Evolutionary conservation across 192 early-diverging fungal species (phyloP).

Genomic region (Podila epigama): DNA sequence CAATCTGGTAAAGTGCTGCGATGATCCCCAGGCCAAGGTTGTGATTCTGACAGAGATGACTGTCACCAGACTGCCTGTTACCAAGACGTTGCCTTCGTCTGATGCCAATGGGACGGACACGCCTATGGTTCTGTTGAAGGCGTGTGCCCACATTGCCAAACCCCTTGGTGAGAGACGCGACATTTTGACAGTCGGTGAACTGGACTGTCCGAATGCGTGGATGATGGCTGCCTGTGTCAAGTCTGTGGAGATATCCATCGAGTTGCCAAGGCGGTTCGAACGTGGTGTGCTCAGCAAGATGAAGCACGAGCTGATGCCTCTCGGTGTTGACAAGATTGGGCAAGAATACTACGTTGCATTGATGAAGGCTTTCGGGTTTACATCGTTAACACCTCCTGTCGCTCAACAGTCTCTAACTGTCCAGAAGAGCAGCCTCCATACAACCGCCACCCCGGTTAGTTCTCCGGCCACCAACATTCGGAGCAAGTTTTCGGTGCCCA

Average conservation of each 20-base stretch:
- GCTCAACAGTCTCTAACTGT: too few species aligned
- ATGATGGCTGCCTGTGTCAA: slow-evolving; percentile 25
- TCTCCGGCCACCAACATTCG: too few species aligned
- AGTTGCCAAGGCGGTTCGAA: slow-evolving; percentile 26
- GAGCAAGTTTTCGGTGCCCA: too few species aligned
- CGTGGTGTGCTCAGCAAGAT: slow-evolving; percentile 25
- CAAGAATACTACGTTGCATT: slow-evolving; percentile 13
- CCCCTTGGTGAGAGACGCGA: slow-evolving; percentile 48
- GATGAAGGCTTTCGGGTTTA: slow-evolving; percentile 10
- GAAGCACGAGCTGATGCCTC: slow-evolving; percentile 17
- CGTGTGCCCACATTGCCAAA: slow-evolving; percentile 35
- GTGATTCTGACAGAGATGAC: slow-evolving; percentile 14
- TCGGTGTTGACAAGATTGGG: slow-evolving; percentile 6
- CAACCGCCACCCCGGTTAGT: too few species aligned
- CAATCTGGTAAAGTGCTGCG: slow-evolving; percentile 9
- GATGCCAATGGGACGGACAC: slow-evolving; percentile 1
- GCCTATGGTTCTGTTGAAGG: slow-evolving; percentile 13
- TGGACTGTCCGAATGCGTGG: slow-evolving; percentile 49
- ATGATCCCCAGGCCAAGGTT: slow-evolving; percentile 15
- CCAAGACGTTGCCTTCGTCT: not conserved
- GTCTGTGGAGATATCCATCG: not conserved
- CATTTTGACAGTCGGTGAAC: slow-evolving; percentile 44
- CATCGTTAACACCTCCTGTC: too few species aligned
- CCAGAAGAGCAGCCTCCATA: too few species aligned
- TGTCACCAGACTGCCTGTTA: not conserved